Evolutionary conservation across 2,329 filamentous ascomycete species (phyloP), one percentile per base, ranked within the genome.

Genomic region (Monosporascus ibericus): DNA sequence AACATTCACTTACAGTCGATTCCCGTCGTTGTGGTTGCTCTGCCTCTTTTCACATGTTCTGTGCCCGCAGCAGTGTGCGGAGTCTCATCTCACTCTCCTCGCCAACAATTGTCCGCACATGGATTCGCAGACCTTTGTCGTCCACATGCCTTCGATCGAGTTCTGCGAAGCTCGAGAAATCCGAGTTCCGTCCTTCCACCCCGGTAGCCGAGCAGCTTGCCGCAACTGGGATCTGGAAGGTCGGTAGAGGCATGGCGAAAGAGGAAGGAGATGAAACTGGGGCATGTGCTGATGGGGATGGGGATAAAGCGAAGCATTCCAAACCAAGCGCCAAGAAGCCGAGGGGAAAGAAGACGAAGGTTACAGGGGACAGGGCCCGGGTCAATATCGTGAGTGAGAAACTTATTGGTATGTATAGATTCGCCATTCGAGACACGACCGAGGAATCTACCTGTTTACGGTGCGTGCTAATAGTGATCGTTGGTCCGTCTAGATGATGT

Each of bases 401-500:
- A 37, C 71, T 85, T 17, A 82, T 79, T 58, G 72, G 75, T 77
- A 67, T 15, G 71, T n/a, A 25, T 5, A 34, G 39, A 34, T 40
- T 37, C 6, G 11, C 38, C 24, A 4, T 11, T 14, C 11, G 9
- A 5, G 30, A 34, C 30, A 14, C 30, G 14, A 5, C 11, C 30
- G 11, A 9, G 11, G 9, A 34, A 14, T 11, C 30, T 5, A 14
- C 11, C 30, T 34, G 30, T 34, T 34, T 14, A 34, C 9, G 14
- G 9, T 34, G 30, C 9, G 11, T 14, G 30, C 30, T 34, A 14
- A 34, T 34, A 14, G 11, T 34, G 30, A 5, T 14, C 30, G 30
- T 34, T 34, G 9, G 9, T 14, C 52, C 7, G 6, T 44, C 15
- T 48, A 85, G 87, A 90, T 63, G 85, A 92, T 60, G 73, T 88